Percentiles rank a stretch among this genome's conserved stretches.
These are phyloP conservation scores for Erodium chrysanthum DNA, from an alignment of 441 rosid species.

Conservation along the genomic window DNA sequence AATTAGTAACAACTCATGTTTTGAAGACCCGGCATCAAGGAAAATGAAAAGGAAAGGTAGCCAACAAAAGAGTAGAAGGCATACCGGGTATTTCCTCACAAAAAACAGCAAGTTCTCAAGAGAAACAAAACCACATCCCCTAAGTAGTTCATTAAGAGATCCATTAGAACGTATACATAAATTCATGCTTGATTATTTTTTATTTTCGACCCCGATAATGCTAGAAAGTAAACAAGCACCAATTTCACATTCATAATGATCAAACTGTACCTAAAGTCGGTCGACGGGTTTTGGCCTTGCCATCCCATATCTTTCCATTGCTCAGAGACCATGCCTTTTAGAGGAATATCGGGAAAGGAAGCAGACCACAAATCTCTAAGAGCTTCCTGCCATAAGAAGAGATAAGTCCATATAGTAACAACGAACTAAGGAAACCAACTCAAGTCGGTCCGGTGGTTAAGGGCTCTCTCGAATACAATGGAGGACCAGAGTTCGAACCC, in stretches of 20 bases:
- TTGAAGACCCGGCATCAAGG: not conserved
- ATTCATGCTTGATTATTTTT: too few relatives aligned
- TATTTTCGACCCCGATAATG: too few relatives aligned
- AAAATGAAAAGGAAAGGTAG: conserved; percentile 8
- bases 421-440: too few relatives aligned
- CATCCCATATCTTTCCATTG: conserved; percentile 99
- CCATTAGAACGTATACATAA: too few relatives aligned
- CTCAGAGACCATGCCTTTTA: conserved; percentile 65
- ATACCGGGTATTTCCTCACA: conserved; percentile 80
- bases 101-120: conserved; percentile 81
- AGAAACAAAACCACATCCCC: conserved; percentile 87
- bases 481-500: too few relatives aligned
- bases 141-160: too few relatives aligned
- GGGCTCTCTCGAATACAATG: too few relatives aligned
- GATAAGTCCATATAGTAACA: not conserved
- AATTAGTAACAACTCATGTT: conserved; percentile 31
- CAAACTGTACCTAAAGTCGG: conserved; percentile 69
- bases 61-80: conserved; percentile 14
- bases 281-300: conserved; percentile 97
- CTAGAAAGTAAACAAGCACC: too few relatives aligned
- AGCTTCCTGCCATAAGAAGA: conserved; percentile 46
- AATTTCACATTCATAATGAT: too few relatives aligned
- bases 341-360: conserved; percentile 55
- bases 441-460: too few relatives aligned
- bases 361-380: conserved; percentile 64